Evolutionary conservation across 2,329 filamentous ascomycete species (phyloP), one percentile per base, ranked within the genome.

Genomic region (Penicillium brasilianum): DNA sequence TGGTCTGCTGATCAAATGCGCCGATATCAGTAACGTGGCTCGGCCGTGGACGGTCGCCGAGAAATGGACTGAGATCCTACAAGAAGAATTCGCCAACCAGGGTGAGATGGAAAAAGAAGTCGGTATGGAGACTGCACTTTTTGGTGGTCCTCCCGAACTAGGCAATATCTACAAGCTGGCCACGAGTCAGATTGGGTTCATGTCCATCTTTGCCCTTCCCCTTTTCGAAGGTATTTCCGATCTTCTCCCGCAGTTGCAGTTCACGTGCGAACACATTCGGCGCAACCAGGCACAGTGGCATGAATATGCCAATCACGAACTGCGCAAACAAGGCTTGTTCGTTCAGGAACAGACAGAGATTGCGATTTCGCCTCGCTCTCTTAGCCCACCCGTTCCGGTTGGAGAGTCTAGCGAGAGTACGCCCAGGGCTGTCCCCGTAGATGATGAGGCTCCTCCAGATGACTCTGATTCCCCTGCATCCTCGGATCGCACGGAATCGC

Each of bases 21-120:
- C 95, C 41, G 95, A 99, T 76, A 98, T 99, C 73, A 97, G 94
- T 80, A 99, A 99, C 75, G 95, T 98, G 76, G 93, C 93, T 57
- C 88, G 95, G 59, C 90, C 88, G 59, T 93, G 95, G 74, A 85
- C 90, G 59, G 87, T 93, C 28, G 95, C 95, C 22, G 83, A 92
- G 46, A 85, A 90, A 74, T 99, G 95, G 95, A 97, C 95, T 71
- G 86, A 90, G 70, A 93, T 97, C 50, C 83, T 99, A n/a, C 94
- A 95, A 16, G 91, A 97, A 64, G 95, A 99, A 74, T 98, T 98
- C 71, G 90, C 93, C 39, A 88, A 95, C 54, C 95, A 99, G 78
- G 92, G 92, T 1, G 87, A 89, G 14, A 97, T 98, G 90, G 95
- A 99, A 77, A 83, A 84, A 59, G 92, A 96, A 72, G 85, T 98